Evolutionary conservation across 2,329 filamentous ascomycete species (phyloP), one percentile per base, ranked within the genome.

Genomic region (Fusarium kyushuense): DNA sequence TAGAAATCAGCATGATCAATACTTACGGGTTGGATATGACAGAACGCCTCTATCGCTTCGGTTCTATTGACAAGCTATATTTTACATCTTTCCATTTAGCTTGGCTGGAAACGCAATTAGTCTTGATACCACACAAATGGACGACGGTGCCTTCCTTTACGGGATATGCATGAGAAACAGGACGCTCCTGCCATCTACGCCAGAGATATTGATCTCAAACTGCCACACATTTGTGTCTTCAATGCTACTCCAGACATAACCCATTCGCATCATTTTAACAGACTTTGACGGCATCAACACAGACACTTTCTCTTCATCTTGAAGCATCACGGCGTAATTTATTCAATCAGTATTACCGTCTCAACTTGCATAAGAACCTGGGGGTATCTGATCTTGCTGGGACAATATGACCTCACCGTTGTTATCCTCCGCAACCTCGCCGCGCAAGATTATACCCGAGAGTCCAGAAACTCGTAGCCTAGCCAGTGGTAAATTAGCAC

Each of bases 401-500:
- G 35, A 14, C 67, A 70, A 58, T 14, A 72, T 72, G 69, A 65
- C 60, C 46, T 53, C 62, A 6, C 36, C 49, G 13, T 46, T 49
- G 11, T 49, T 46, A 36, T 47, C 65, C 25, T 38, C 45, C 27
- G 45, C 42, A 35, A 29, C 46, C n/a, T 55, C 63, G 16, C 57
- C 64, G 6, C 58, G 51, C 30, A 67, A 62, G 17, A 54, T 55
- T 23, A 52, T 51, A n/a, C 54, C 53, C 14, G 47, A 66, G 17
- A 42, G 35, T 23, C 57, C 54, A 35, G 60, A 46, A 2, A 29
- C 47, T 25, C 67, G 41, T 14, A 52, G 54, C 21, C 47, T 58
- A 21, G 21, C 49, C 21, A 46, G 56, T 5, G 63, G 65, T 14
- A 70, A 55, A 13, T 59, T 80, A 25, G 74, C 78, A 35, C 73